phyloP scores from a whole-genome alignment of 2,329 filamentous ascomycete genomes.

The Epichloe amarillans region DNA sequence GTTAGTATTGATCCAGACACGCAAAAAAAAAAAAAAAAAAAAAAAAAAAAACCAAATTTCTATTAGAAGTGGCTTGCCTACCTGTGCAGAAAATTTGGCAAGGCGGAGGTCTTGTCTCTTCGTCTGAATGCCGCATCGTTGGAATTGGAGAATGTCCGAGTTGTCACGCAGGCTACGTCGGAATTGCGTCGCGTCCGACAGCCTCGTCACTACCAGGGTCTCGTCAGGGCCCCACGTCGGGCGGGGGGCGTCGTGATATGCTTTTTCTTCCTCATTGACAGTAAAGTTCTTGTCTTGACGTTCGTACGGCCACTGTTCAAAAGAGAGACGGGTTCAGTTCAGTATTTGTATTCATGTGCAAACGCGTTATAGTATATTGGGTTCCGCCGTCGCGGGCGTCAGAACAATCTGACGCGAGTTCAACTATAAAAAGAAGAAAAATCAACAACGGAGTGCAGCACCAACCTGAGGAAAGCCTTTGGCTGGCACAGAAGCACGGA shows the following conservation, averaged over 20 bases:
- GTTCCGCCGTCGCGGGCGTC: not conserved
- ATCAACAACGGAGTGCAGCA: constrained; percentile 29
- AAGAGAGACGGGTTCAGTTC: constrained; percentile 3
- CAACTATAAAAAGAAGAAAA: constrained; percentile 17
- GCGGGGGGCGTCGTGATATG: constrained; percentile 61
- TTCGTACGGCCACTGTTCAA: constrained; percentile 69
- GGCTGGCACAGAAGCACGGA: constrained; percentile 35
- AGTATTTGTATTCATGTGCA: constrained; percentile 22
- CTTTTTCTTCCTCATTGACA: constrained; percentile 49
- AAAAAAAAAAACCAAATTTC: not conserved
- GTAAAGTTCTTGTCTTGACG: constrained; percentile 60
- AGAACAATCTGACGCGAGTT: constrained; percentile 12
- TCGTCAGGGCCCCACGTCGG: constrained; percentile 69
- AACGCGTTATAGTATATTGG: not conserved
- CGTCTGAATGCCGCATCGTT: constrained; percentile 40
- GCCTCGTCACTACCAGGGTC: constrained; percentile 47
- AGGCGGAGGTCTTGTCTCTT: constrained; percentile 52
- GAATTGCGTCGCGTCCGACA: constrained; percentile 25
- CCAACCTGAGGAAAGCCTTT: constrained; percentile 82
- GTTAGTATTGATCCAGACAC: not conserved
- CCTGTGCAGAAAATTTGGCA: constrained; percentile 46
- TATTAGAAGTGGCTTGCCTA: constrained; percentile 13
- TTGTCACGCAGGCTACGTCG: constrained; percentile 15
- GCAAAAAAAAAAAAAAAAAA: not conserved
- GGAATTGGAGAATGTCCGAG: constrained; percentile 20